Conservation (phyloP, 192 early-diverging fungal species). For the Backusella luteola region DNA sequence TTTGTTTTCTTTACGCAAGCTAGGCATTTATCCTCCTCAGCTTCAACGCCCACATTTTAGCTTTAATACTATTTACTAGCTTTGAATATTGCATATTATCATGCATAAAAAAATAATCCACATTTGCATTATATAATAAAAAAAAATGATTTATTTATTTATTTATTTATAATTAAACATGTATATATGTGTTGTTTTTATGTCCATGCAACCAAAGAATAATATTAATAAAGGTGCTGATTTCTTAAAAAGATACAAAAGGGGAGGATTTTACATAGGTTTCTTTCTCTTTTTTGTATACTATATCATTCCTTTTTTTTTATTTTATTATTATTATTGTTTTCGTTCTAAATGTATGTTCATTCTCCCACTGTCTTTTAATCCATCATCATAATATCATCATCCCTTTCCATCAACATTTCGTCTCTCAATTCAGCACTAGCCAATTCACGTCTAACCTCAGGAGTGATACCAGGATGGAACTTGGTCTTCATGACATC, state of each 20-base stretch:
- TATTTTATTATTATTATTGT: neutral
- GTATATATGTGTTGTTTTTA: neutral
- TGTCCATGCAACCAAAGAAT: neutral
- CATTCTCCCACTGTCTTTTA: conserved; percentile 11
- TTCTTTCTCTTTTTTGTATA: neutral
- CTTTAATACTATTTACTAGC: neutral
- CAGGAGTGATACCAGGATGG: conserved; percentile 85
- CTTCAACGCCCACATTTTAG: neutral
- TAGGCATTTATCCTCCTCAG: neutral
- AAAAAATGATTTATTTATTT: neutral
- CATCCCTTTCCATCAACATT: conserved; percentile 59
- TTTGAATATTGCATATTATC: too few species aligned
- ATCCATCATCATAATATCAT: conserved; percentile 48
- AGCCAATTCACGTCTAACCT: conserved; percentile 89
- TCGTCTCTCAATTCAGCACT: conserved; percentile 71
- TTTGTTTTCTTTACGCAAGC: neutral
- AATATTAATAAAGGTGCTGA: neutral
- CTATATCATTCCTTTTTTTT: neutral
- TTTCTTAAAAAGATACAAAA: neutral
- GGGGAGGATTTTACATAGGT: neutral
- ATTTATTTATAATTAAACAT: conserved; percentile 1
- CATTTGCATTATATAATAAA: neutral
- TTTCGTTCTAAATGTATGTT: neutral
- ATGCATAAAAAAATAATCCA: neutral
- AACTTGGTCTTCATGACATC: conserved; percentile 76